Evolutionary conservation across 1,284 basidiomycete species (phyloP).

Genomic region (Fomitopsis betulina): DNA sequence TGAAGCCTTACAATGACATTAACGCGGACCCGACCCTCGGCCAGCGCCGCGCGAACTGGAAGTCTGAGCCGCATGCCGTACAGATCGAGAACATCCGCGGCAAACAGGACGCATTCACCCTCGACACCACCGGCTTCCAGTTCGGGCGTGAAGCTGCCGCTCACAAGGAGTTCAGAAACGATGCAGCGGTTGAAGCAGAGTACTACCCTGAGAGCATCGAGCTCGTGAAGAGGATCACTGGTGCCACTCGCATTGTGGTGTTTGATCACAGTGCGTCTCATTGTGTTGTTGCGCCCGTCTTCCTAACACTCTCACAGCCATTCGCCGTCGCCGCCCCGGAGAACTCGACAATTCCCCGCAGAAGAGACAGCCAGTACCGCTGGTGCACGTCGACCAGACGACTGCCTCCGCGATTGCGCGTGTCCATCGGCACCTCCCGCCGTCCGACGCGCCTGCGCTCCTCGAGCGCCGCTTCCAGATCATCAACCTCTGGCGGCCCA

Average conservation of each 20-base stretch:
- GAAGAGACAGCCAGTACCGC: slow-evolving; percentile 45
- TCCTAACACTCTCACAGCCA: slow-evolving; percentile 26
- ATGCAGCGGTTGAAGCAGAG: slow-evolving; percentile 43
- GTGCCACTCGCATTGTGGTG: slow-evolving; percentile 51
- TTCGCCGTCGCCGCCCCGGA: slow-evolving; percentile 41
- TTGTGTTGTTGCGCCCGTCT: neutral
- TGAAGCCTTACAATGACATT: slow-evolving; percentile 25
- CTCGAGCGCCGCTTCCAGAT: slow-evolving; percentile 54
- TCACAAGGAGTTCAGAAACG: slow-evolving; percentile 40
- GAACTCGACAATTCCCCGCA: slow-evolving; percentile 34
- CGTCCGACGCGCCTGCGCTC: slow-evolving; percentile 39
- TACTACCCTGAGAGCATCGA: slow-evolving; percentile 60
- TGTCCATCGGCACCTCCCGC: slow-evolving; percentile 49
- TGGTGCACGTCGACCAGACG: slow-evolving; percentile 54
- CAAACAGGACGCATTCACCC: slow-evolving; percentile 39
- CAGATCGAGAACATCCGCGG: slow-evolving; percentile 55
- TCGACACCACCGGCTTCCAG: slow-evolving; percentile 58
- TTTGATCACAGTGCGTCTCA: slow-evolving; percentile 59
- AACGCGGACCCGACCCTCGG: slow-evolving; percentile 21
- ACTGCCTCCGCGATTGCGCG: slow-evolving; percentile 39
- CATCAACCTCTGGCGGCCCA: slow-evolving; percentile 72
- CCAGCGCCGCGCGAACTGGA: slow-evolving; percentile 19
- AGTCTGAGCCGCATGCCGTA: slow-evolving; percentile 23
- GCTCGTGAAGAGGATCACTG: slow-evolving; percentile 56
- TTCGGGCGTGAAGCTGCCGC: slow-evolving; percentile 37